Evolutionary conservation across 106 monocot genomes (phyloP).

Genomic region (Gastrodia elata): DNA sequence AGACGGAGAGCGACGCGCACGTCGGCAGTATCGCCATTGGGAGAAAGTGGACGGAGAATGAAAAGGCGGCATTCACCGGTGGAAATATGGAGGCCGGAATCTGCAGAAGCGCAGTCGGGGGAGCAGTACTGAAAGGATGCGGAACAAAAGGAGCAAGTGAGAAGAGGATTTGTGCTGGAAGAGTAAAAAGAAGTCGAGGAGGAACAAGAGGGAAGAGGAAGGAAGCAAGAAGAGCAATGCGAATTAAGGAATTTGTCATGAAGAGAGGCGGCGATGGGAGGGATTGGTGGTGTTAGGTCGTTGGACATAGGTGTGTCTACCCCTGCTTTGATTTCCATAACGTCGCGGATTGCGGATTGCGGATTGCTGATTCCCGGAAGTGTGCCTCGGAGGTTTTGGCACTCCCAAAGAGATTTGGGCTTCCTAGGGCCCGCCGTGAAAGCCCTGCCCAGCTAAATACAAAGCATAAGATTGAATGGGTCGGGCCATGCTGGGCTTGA

Average conservation of each 20-base stretch:
- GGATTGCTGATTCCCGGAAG: too few relatives aligned
- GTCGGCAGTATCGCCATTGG: slow-evolving; percentile 25
- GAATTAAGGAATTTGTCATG: slow-evolving; percentile 43
- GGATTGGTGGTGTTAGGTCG: slow-evolving; percentile 44
- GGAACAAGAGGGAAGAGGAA: slow-evolving; percentile 8
- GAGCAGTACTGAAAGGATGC: slow-evolving; percentile 45
- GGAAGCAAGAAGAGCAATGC: slow-evolving; percentile 74
- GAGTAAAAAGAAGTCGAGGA: neutral
- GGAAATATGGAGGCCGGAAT: slow-evolving; percentile 27
- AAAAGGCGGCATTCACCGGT: slow-evolving; percentile 55
- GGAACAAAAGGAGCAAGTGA: slow-evolving; percentile 22
- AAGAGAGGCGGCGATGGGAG: slow-evolving; percentile 51
- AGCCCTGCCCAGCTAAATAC: too few relatives aligned
- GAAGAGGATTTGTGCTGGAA: neutral
- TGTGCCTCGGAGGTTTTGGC: too few relatives aligned
- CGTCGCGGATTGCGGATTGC: too few relatives aligned
- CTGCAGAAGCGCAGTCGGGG: slow-evolving; percentile 21
- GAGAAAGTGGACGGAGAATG: neutral
- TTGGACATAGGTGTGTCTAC: slow-evolving; percentile 23
- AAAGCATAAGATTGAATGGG: too few relatives aligned
- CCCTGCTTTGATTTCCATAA: slow-evolving; percentile 60
- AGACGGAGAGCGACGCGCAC: slow-evolving; percentile 67
- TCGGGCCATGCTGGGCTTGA: too few relatives aligned
- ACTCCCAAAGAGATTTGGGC: too few relatives aligned
- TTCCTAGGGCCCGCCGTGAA: too few relatives aligned